phyloP scores from a whole-genome alignment of 257 asterid species.

The Craterostigma plantagineum region DNA sequence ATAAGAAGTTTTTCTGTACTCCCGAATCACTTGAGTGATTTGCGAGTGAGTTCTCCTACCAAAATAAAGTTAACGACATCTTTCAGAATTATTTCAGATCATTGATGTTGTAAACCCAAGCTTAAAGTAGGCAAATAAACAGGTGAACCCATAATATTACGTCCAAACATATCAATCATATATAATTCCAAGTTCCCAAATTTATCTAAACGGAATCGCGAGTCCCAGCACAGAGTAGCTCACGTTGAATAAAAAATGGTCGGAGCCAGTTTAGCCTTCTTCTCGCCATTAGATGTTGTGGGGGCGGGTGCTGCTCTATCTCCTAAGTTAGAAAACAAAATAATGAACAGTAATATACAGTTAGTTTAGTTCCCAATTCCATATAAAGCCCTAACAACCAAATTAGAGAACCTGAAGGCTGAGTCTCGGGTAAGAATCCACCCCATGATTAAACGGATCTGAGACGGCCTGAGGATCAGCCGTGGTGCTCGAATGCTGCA shows the following conservation, averaged over 20 bases:
- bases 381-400: not conserved
- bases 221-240: slow-evolving; percentile 22
- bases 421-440: slow-evolving; percentile 83
- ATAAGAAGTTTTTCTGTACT: slow-evolving; percentile 70
- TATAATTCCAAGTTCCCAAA: slow-evolving; percentile 1
- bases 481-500: slow-evolving; percentile 28
- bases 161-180: not conserved
- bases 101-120: no score
- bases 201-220: no score
- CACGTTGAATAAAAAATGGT: slow-evolving; percentile 72
- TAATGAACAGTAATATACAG: not conserved
- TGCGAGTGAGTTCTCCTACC: slow-evolving; percentile 89
- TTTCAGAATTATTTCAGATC: slow-evolving; percentile 7
- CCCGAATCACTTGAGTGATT: slow-evolving; percentile 74
- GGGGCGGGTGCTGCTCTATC: slow-evolving; percentile 27
- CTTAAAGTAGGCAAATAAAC: not conserved
- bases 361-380: no score
- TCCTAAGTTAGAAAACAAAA: slow-evolving; percentile 18
- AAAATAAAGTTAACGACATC: slow-evolving; percentile 6
- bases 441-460: slow-evolving; percentile 84
- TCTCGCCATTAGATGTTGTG: slow-evolving; percentile 20
- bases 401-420: slow-evolving; percentile 34
- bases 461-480: slow-evolving; percentile 51
- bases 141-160: not conserved
- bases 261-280: slow-evolving; percentile 38